Evolutionary conservation across 495 filamentous ascomycete genomes (phyloP).

Genomic region (Xylaria cubensis): DNA sequence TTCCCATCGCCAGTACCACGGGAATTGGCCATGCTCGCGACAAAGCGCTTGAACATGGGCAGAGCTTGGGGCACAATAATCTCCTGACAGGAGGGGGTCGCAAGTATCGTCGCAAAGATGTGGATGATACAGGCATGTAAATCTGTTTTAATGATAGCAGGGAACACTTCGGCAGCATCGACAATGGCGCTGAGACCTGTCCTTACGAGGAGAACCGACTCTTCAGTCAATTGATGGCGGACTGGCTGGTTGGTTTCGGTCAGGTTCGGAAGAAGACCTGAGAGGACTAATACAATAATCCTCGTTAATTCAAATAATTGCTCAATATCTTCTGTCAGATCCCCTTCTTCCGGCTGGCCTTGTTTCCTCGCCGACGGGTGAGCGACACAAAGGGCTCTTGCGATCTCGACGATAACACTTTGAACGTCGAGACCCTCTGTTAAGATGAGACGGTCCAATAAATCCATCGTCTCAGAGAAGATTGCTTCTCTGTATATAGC

Average conservation of each 20-base stretch:
- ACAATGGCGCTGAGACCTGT: constrained; percentile 85
- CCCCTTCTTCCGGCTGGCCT: constrained; percentile 68
- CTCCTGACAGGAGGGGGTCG: constrained; percentile 83
- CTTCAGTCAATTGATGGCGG: constrained; percentile 77
- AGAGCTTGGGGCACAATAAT: constrained; percentile 89
- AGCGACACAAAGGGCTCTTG: constrained; percentile 82
- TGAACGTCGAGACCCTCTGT: constrained; percentile 92
- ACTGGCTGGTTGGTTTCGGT: constrained; percentile 74
- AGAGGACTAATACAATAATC: constrained; percentile 91
- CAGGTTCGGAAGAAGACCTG: constrained; percentile 85
- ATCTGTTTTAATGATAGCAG: constrained; percentile 93
- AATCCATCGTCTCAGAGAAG: constrained; percentile 97
- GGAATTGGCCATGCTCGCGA: constrained; percentile 69
- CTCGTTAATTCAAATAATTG: constrained; percentile 96
- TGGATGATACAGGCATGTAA: constrained; percentile 96
- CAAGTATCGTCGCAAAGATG: constrained; percentile 92
- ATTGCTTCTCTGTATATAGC: constrained; percentile 95
- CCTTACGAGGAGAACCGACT: constrained; percentile 80
- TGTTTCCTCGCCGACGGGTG: constrained; percentile 85
- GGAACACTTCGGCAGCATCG: constrained; percentile 93
- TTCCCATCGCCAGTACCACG: constrained; percentile 41
- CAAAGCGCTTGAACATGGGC: constrained; percentile 90
- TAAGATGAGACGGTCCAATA: constrained; percentile 88
- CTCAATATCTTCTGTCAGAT: constrained; percentile 94
- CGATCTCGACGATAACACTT: constrained; percentile 89